Percentiles rank a stretch among this genome's conserved stretches.
phyloP scores from a whole-genome alignment of 495 filamentous ascomycete species.

The Annulohypoxylon maeteangense region DNA sequence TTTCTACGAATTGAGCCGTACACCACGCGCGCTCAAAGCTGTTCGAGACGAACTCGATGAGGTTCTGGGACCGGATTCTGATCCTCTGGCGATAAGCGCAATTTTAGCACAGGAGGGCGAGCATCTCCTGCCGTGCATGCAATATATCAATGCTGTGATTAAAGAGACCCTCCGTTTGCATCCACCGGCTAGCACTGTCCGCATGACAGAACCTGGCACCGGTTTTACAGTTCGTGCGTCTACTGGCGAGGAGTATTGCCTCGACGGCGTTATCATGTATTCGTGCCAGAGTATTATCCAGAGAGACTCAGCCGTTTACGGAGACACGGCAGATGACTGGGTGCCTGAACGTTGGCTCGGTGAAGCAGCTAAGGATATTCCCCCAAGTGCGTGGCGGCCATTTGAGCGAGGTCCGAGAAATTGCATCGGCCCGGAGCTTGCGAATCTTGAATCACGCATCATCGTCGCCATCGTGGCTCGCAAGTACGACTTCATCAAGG shows the following conservation, averaged over 20 bases:
- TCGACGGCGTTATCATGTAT: slow-evolving; percentile 64
- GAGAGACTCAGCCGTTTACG: slow-evolving; percentile 65
- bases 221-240: slow-evolving; percentile 50
- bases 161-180: slow-evolving; percentile 64
- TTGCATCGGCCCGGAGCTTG: slow-evolving; percentile 68
- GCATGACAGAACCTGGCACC: slow-evolving; percentile 47
- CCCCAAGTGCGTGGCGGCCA: slow-evolving; percentile 58
- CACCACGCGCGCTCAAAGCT: neutral
- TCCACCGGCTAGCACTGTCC: slow-evolving; percentile 53
- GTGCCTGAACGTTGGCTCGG: slow-evolving; percentile 69
- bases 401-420: slow-evolving; percentile 66
- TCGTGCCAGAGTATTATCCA: slow-evolving; percentile 63
- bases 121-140: slow-evolving; percentile 41
- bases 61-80: neutral
- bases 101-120: neutral
- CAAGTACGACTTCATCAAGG: slow-evolving; percentile 57
- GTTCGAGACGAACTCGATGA: neutral
- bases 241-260: slow-evolving; percentile 68
- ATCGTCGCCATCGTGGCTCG: slow-evolving; percentile 54
- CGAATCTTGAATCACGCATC: slow-evolving; percentile 55
- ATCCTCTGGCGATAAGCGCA: neutral
- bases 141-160: slow-evolving; percentile 61
- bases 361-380: slow-evolving; percentile 38
- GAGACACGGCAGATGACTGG: slow-evolving; percentile 66
- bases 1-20: neutral